A percentile compares a stretch with the other conserved stretches of the same genome.
Evolutionary conservation across 2,329 filamentous ascomycete species (phyloP).

Genomic region (Beauveria rudraprayagi): DNA sequence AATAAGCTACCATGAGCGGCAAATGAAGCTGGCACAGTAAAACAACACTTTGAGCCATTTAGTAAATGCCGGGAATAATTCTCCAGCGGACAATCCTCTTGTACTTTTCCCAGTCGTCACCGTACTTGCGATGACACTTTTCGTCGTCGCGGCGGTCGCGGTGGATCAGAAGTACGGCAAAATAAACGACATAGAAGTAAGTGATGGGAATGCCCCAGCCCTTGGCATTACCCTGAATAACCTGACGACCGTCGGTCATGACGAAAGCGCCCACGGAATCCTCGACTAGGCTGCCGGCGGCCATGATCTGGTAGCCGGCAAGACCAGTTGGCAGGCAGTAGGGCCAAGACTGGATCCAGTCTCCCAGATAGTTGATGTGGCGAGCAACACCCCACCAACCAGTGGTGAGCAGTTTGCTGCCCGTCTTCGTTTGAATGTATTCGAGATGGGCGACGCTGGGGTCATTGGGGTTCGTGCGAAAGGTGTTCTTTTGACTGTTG

Average conservation of each 20-base stretch:
- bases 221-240: constrained; percentile 63
- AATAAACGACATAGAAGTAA: constrained; percentile 93
- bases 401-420: constrained; percentile 71
- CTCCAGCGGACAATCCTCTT: constrained; percentile 71
- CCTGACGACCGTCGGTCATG: constrained; percentile 52
- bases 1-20: background rate
- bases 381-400: constrained; percentile 92
- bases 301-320: constrained; percentile 69
- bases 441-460: constrained; percentile 70
- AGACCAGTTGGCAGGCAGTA: constrained; percentile 82
- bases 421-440: constrained; percentile 76
- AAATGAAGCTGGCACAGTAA: background rate
- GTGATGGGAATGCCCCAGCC: constrained; percentile 85
- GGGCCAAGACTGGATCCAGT: constrained; percentile 90
- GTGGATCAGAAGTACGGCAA: constrained; percentile 77
- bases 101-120: constrained; percentile 85
- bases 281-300: constrained; percentile 41
- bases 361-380: constrained; percentile 93
- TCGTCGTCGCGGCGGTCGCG: constrained; percentile 81
- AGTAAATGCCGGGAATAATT: constrained; percentile 84
- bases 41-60: constrained; percentile 10
- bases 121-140: constrained; percentile 87
- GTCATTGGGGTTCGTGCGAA: constrained; percentile 80
- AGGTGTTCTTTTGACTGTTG: constrained; percentile 92
- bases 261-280: constrained; percentile 47